A percentile compares a stretch with the other conserved stretches of the same genome.
Evolutionary conservation across 2,329 filamentous ascomycete genomes (phyloP).

Genomic region (Metarhizium brunneum): DNA sequence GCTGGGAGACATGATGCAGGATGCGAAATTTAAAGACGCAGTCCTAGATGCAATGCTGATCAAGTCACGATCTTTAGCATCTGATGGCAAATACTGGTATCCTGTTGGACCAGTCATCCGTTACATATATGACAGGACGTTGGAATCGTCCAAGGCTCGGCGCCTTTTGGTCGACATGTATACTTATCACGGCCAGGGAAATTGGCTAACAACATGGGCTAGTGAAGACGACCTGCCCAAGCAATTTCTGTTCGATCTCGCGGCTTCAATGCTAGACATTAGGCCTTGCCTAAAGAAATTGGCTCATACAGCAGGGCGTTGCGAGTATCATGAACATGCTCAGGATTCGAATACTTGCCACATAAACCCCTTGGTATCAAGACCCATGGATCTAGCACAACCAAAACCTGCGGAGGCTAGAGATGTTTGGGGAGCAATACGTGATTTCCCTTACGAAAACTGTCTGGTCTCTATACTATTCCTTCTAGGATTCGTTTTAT

Average conservation of each 20-base stretch:
- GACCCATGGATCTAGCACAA: background rate
- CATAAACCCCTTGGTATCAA: background rate
- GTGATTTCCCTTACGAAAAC: too few species aligned
- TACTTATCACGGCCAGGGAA: background rate
- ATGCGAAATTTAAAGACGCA: conserved; percentile 4
- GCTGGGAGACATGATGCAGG: conserved; percentile 6
- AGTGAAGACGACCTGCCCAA: background rate
- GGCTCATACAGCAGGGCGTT: background rate
- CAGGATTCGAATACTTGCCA: background rate
- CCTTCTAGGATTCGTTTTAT: too few species aligned
- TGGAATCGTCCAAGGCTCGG: background rate
- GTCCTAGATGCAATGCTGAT: conserved; percentile 4
- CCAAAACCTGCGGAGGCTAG: too few species aligned
- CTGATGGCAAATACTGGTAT: background rate
- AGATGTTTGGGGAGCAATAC: too few species aligned
- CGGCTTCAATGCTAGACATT: background rate
- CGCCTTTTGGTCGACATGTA: conserved; percentile 1
- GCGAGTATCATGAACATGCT: background rate
- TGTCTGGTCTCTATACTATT: too few species aligned
- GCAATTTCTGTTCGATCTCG: background rate
- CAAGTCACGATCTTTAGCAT: background rate
- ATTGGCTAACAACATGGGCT: background rate
- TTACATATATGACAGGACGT: conserved; percentile 4
- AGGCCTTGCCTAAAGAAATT: background rate
- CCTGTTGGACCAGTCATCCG: conserved; percentile 1